These are phyloP conservation scores for Ogataea pini DNA, from an alignment of 805 yeast species.

Conservation along the genomic window DNA sequence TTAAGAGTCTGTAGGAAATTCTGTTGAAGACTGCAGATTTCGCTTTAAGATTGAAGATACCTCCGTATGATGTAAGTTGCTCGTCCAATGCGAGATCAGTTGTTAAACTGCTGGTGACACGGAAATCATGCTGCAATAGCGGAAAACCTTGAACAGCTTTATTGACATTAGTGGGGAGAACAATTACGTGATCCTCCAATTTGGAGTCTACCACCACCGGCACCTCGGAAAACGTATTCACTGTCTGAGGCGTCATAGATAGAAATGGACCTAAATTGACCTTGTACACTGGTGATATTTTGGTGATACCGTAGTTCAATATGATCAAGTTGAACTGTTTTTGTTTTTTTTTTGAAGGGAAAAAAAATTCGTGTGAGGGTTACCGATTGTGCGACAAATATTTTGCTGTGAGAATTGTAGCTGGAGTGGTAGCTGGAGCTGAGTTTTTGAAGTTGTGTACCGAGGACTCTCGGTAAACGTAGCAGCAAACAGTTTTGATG, in stretches of 20 bases:
- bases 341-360: constrained; percentile 3
- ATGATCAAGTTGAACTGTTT: too few species aligned
- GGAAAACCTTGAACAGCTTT: constrained; percentile 16
- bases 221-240: constrained; percentile 10
- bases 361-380: background rate
- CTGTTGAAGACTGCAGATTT: constrained; percentile 18
- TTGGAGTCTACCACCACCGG: constrained; percentile 16
- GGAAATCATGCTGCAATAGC: constrained; percentile 9
- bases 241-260: constrained; percentile 1
- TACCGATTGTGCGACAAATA: background rate
- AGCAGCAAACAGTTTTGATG: too few species aligned
- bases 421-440: too few species aligned
- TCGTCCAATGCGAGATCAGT: constrained; percentile 8
- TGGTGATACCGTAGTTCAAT: background rate
- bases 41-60: constrained; percentile 9
- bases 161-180: constrained; percentile 16
- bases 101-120: background rate
- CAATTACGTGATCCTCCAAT: constrained; percentile 1
- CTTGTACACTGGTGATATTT: background rate
- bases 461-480: too few species aligned
- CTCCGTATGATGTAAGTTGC: constrained; percentile 18
- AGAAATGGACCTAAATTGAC: background rate
- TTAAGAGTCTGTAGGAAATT: constrained; percentile 18
- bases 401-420: background rate
- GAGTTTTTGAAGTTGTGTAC: too few species aligned